Evolutionary conservation across 345 rosid genomes (phyloP), one percentile per base, ranked within the genome.

Genomic region (Hypericum androsaemum): DNA sequence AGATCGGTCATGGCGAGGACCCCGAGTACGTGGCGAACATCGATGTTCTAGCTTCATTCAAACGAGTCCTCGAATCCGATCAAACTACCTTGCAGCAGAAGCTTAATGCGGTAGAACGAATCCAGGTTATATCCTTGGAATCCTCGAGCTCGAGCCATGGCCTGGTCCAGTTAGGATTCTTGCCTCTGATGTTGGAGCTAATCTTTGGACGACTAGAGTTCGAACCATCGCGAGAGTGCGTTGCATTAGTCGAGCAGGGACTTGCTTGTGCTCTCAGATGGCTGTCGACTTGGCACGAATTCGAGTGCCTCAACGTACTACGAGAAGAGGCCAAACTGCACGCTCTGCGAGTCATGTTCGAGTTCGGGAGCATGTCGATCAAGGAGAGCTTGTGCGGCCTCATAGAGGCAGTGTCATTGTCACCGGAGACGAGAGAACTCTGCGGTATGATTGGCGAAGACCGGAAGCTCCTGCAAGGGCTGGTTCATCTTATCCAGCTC

Each of bases 341-440:
- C 49, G 52, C 76, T 2, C 67, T 79, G 5, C 46, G 50, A 10
- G 43, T 40, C 53, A 47, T 77, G 56, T 61, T 82, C 38, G 69
- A 79, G 48, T 61, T 58, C 10, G 81, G 79, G 5, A 67, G 11
- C 35, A 37, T 6, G 47, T 12, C 8, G 5, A 52, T 62, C 53
- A 75, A 71, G 69, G 53, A 43, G 58, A 41, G 74, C 48, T 46
- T 82, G 50, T 82, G 85, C 39, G 56, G 51, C 49, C 57, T 82
- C 10, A 47, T 79, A 8, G 76, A 64, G 61, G 67, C 52, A 43
- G 70, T 77, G 43, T 72, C 82, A 39, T 60, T 79, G 0, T 66
- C 73, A 7, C 12, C 37, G 7, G 66, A 62, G 63, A 79, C 80
- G 15, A 71, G 64, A 52, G 78, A 60, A n/a, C 69, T 76, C 15